Evolutionary conservation across 1,284 basidiomycete species (phyloP).

Genomic region (Sporisorium graminicola): DNA sequence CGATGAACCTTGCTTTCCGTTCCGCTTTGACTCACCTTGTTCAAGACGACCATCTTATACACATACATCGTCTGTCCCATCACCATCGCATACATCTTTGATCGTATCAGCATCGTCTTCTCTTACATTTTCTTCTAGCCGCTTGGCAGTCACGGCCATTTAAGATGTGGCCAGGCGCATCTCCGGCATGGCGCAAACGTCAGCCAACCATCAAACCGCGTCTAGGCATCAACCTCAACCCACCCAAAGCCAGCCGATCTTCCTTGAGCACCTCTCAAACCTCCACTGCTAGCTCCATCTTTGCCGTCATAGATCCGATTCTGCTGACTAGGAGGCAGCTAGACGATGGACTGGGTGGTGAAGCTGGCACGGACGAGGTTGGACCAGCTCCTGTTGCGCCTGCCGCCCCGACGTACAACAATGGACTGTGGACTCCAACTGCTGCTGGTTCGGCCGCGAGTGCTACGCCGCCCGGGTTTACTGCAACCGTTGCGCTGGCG

Average conservation of each 20-base stretch:
- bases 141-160: neutral
- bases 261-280: neutral
- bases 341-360: slow-evolving; percentile 1
- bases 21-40: neutral
- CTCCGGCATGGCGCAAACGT: slow-evolving; percentile 33
- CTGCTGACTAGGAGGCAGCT: slow-evolving; percentile 12
- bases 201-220: slow-evolving; percentile 25
- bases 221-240: slow-evolving; percentile 20
- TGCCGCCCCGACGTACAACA: slow-evolving; percentile 22
- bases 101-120: neutral
- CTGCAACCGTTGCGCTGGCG: slow-evolving; percentile 5
- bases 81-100: neutral
- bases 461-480: slow-evolving; percentile 9
- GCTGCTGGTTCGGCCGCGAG: slow-evolving; percentile 5
- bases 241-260: neutral
- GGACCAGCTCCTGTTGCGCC: neutral
- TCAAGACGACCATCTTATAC: neutral
- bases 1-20: neutral
- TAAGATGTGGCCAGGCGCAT: slow-evolving; percentile 31
- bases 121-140: neutral
- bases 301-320: slow-evolving; percentile 4
- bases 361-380: neutral
- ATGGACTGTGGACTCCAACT: slow-evolving; percentile 45
- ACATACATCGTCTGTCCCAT: neutral
- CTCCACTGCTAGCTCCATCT: neutral